Evolutionary conservation across 352 stramenopile genomes (phyloP).

Genomic region (Phytophthora podocarpi): DNA sequence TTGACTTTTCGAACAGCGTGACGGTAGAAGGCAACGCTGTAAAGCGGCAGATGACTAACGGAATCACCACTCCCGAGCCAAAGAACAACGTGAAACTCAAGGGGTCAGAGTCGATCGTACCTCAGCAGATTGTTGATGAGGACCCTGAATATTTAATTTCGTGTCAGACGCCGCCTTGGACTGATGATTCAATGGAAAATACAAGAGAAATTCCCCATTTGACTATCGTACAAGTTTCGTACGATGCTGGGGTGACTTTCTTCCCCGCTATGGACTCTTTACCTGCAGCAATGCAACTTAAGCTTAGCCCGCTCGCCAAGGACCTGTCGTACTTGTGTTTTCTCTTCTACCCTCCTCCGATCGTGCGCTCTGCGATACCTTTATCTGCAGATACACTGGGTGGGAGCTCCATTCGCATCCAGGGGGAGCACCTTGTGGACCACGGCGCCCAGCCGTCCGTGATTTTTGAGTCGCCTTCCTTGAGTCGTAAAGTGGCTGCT

Average conservation of each 20-base stretch:
- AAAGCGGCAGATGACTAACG: background rate
- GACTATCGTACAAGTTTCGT: slow-evolving; percentile 77
- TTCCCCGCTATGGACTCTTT: slow-evolving; percentile 21
- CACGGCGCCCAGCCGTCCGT: slow-evolving; percentile 65
- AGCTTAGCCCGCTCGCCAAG: slow-evolving; percentile 34
- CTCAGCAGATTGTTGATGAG: slow-evolving; percentile 8
- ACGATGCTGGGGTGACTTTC: slow-evolving; percentile 55
- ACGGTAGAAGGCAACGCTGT: slow-evolving; percentile 16
- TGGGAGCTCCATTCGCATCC: slow-evolving; percentile 67
- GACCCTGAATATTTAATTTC: slow-evolving; percentile 48
- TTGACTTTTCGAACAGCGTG: slow-evolving; percentile 30
- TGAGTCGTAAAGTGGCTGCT: slow-evolving; percentile 66
- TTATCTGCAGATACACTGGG: slow-evolving; percentile 72
- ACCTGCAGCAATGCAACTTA: slow-evolving; percentile 6
- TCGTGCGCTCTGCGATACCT: slow-evolving; percentile 52
- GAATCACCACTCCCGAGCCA: background rate
- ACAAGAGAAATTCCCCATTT: slow-evolving; percentile 43
- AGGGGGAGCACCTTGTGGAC: slow-evolving; percentile 65
- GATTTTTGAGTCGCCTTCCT: slow-evolving; percentile 56
- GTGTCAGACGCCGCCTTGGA: slow-evolving; percentile 57
- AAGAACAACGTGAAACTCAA: background rate
- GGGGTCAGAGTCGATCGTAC: background rate
- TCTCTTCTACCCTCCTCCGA: slow-evolving; percentile 69
- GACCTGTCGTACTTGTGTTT: slow-evolving; percentile 81
- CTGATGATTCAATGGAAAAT: background rate